Base-by-base conservation (phyloP, 2,329 filamentous ascomycete genomes). In the Aspergillus fijiensis region DNA sequence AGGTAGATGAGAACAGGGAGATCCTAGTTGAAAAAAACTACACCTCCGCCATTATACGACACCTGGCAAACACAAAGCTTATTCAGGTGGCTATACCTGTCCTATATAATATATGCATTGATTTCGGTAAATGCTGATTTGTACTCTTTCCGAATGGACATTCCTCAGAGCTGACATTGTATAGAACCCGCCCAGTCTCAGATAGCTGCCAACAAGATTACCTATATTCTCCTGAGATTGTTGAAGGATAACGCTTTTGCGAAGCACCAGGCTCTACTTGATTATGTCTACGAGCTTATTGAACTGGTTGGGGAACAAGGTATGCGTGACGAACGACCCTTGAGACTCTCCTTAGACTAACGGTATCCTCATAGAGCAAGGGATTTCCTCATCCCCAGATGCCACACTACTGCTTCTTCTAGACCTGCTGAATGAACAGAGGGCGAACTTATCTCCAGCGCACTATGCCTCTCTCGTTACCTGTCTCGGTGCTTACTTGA, bases 91-190 rank as follows among this genome's bases (percentile, higher is more conserved):
- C 74, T 27, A 74, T 80, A 59, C 75, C 76, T 59, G 78, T 80
- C 49, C 70, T 80, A 49, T 80, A 78, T 67, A 80, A 80, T 59
- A 74, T 79, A 54, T 80, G 78, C 65, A 71, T 76, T 59, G 78
- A 80, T 60, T 80, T 72, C 66, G 77, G 78, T 80, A 63, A 55
- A 66, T 49, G 14, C 12, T 7, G 7, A 14, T 16, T n/a, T 25
- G 11, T 29, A 19, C n/a, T n/a, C 2, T 27, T 14, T 12, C 11
- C 4, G 7, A 6, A 16, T 45, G 45, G 21, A 23, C 19, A 35
- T 39, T 29, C 21, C 31, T 14, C 21, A n/a, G 55, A 52, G 53
- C 67, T 74, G 57, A 74, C 57, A 6, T 27, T n/a, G 14, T 16
- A 14, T 51, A 79, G 76, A 76, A 58, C 75, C 76, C 39, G 76